Conservation (phyloP, 768 basidiomycete genomes). For the Amanita rimosa region DNA sequence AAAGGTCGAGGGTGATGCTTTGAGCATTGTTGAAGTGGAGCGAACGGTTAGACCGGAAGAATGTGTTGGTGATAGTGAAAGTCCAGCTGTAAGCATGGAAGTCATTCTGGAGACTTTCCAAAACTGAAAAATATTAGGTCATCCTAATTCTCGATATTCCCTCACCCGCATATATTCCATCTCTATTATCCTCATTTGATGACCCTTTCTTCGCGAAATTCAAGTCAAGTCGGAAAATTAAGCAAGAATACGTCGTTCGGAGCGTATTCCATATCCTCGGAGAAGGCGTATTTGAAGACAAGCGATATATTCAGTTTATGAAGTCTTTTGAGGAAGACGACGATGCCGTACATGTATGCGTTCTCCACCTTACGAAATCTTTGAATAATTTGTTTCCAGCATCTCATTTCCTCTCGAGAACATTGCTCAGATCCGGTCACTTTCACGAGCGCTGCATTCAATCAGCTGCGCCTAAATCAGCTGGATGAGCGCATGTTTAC, state of each 20-base stretch:
- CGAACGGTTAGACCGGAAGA: constrained; percentile 46
- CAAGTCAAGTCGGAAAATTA: constrained; percentile 29
- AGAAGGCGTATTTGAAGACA: constrained; percentile 55
- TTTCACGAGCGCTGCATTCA: constrained; percentile 64
- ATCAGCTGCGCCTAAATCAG: constrained; percentile 59
- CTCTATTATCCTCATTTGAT: constrained; percentile 36
- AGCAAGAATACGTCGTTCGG: constrained; percentile 33
- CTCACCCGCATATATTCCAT: constrained; percentile 39
- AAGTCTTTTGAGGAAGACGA: constrained; percentile 39
- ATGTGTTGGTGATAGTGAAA: constrained; percentile 40
- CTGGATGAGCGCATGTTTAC: constrained; percentile 70
- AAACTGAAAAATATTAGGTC: constrained; percentile 25
- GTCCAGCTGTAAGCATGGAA: constrained; percentile 28
- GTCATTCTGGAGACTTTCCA: not conserved
- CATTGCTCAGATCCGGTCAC: constrained; percentile 53
- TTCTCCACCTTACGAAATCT: not conserved
- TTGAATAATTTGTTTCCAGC: constrained; percentile 30
- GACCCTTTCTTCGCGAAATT: constrained; percentile 37
- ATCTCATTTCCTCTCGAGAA: constrained; percentile 60
- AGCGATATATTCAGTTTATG: constrained; percentile 66
- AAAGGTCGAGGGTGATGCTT: constrained; percentile 20
- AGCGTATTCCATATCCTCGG: constrained; percentile 67
- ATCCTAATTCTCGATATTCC: constrained; percentile 68
- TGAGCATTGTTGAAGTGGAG: not conserved
- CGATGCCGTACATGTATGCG: constrained; percentile 31